Percentiles rank a stretch among this genome's conserved stretches.
Conservation (phyloP, 2,329 filamentous ascomycete genomes). For the Colletotrichum chlorophyti region DNA sequence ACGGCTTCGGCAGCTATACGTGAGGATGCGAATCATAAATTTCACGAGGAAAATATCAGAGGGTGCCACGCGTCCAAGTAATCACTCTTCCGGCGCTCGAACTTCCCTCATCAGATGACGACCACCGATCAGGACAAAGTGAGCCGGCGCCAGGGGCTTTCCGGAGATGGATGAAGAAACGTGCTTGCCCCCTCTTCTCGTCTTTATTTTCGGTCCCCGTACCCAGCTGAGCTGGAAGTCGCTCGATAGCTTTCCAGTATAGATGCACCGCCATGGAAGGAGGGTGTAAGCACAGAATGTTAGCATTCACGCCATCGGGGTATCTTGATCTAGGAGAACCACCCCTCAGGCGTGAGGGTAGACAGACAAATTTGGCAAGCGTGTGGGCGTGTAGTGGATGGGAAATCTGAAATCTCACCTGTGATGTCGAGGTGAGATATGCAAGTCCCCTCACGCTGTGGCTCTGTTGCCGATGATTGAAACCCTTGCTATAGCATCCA, state of each 20-base stretch:
- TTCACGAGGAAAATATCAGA: neutral
- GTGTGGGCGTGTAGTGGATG: neutral
- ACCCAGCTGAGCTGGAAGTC: conserved; percentile 1
- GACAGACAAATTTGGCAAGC: neutral
- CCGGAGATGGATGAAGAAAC: neutral
- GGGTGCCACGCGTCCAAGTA: neutral
- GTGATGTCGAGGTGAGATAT: too few species aligned
- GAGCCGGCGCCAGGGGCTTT: neutral
- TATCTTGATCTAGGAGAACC: neutral
- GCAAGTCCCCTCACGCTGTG: too few species aligned
- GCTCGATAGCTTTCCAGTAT: neutral
- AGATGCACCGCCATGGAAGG: neutral
- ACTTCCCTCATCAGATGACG: neutral
- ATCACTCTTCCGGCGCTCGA: neutral
- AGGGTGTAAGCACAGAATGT: neutral
- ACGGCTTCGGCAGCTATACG: neutral
- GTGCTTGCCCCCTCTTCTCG: neutral
- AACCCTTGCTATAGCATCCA: too few species aligned
- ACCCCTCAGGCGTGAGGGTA: conserved; percentile 21
- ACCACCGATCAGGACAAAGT: conserved; percentile 1
- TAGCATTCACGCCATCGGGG: conserved; percentile 16
- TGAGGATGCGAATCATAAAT: neutral
- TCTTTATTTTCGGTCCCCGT: conserved; percentile 15
- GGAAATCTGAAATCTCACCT: too few species aligned
- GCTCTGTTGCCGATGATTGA: too few species aligned